Evolutionary conservation across 2,329 filamentous ascomycete genomes (phyloP), one percentile per base, ranked within the genome.

Genomic region (Colletotrichum incanum): DNA sequence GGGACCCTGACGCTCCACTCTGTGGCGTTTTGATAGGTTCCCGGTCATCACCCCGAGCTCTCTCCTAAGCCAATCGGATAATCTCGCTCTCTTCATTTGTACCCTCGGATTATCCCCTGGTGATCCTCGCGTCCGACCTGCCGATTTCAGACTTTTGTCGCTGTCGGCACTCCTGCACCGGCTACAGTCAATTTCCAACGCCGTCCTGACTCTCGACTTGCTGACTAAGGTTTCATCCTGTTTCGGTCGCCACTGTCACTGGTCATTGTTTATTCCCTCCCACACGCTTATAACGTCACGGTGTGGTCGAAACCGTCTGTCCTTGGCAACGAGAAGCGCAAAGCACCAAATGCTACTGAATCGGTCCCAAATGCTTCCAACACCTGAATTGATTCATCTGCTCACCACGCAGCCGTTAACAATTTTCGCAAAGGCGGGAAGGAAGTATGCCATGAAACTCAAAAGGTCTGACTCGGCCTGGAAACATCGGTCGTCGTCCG

Each of bases 211-310:
- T 58, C 43, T 47, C 26, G 41, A 28, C 8, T 1, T 6, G 58
- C 64, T 71, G 68, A 71, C 65, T 68, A 68, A 71, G 50, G 64
- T 71, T 71, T 71, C 68, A 68, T 28, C 4, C n/a, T 68, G 68
- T 68, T 68, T 63, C 64, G 68, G 41, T 52, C 34, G 64, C 64
- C 68, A 71, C 47, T 37, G 47, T 20, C 9, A 9, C 61, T 9
- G 47, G 43, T 2, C 16, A 49, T 49, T 39, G 26, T 18, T 26
- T 37, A 37, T 56, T 6, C 55, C 47, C 37, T 47, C 9, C 26
- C 55, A 26, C 45, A 56, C 59, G 39, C n/a, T 26, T 16, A 37
- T 23, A 9, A 41, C 23, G 47, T 41, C 34, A 54, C 43, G 43
- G 14, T n/a, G 47, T 20, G 43, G 41, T 31, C 41, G 26, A 52